Base-by-base conservation (phyloP, 2,329 filamentous ascomycete genomes). In the Simplicillium aogashimaense region DNA sequence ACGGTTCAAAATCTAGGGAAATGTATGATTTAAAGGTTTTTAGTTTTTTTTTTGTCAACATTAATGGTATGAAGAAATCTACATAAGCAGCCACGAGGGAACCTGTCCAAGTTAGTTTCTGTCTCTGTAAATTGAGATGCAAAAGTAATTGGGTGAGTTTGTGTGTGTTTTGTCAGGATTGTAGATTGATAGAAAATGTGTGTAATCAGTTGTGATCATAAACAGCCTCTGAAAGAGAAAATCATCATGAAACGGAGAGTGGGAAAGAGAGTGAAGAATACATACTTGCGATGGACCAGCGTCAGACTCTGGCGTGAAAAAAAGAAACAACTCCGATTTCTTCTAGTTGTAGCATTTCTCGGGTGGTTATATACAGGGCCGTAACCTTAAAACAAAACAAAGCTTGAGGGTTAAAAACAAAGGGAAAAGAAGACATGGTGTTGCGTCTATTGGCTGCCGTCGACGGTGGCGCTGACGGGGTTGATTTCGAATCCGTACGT, bases 401-500 rank as follows among this genome's bases (percentile, higher is more conserved):
- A 15, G 13, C 36, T 43, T 37, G 45, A 35, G 38, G n/a, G 13
- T 13, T 35, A 30, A 31, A 18, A 43, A 36, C 30, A 20, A 36
- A 36, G 11, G 29, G 3, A 25, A 35, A 31, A 15, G 20, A 15
- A 35, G 29, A 29, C 11, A 46, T 43, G 45, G 38, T 42, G 38
- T 30, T 31, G 13, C 30, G 13, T 48, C 56, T 55, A 64, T 54
- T 57, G 55, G 54, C 61, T 64, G 43, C 60, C 61, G 40, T 76
- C 66, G 48, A 63, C 59, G 36, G 63, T 65, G 34, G 72, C 69
- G 43, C 63, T 73, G 49, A 81, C 76, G 41, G 79, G 74, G 55
- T 82, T 76, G 55, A 95, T 80, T 49, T 94, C 87, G 55, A 94
- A 77, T 43, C 88, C 87, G 56, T 95, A 95, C 62, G 81, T 86